Conservation (phyloP, 2,329 filamentous ascomycete genomes). For the Corniculantispora saksenae region DNA sequence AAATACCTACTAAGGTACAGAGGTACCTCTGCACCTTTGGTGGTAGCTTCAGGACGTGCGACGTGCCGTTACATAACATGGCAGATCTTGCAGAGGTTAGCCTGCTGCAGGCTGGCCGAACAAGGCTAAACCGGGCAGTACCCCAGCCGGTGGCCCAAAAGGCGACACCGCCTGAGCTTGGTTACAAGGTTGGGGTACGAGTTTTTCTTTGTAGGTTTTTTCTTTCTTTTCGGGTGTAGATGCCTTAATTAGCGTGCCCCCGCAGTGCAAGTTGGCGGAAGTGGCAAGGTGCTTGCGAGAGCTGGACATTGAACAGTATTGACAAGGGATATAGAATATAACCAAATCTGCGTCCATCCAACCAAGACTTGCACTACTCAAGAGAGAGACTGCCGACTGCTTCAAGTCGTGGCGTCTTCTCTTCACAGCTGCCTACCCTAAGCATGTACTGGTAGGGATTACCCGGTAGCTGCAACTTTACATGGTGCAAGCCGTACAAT, state of each 20-base stretch:
- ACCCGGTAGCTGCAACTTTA: background rate
- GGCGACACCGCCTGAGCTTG: background rate
- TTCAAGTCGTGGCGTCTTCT: too few relatives aligned
- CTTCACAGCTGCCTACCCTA: too few relatives aligned
- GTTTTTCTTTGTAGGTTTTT: too few relatives aligned
- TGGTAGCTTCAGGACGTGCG: background rate
- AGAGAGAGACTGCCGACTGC: too few relatives aligned
- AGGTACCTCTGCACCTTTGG: too few relatives aligned
- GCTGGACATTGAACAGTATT: too few relatives aligned
- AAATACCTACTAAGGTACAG: too few relatives aligned
- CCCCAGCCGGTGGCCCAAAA: background rate
- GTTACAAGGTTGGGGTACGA: background rate
- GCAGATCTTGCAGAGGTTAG: constrained; percentile 2
- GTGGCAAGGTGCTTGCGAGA: too few relatives aligned
- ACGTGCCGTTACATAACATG: background rate
- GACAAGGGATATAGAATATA: too few relatives aligned
- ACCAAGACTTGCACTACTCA: too few relatives aligned
- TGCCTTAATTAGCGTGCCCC: background rate
- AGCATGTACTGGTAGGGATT: too few relatives aligned
- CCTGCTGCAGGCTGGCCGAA: background rate
- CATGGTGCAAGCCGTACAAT: background rate
- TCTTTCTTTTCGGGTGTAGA: background rate
- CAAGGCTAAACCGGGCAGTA: background rate
- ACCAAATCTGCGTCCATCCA: too few relatives aligned
- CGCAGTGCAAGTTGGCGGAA: background rate